Conservation (phyloP, 2,329 filamentous ascomycete species). For the Cladosporium colombiae region DNA sequence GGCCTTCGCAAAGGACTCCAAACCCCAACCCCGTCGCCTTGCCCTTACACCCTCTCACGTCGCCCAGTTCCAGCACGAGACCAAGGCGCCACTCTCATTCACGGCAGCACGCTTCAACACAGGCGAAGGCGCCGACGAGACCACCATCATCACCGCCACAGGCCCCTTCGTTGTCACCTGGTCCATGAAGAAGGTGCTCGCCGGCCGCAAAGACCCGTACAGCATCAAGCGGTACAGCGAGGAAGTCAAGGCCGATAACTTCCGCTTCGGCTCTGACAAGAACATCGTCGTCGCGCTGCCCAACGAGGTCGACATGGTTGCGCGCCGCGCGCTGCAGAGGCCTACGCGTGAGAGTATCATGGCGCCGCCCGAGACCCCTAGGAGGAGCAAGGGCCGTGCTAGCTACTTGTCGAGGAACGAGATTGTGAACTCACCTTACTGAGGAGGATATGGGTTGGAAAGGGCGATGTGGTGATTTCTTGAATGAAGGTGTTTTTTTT, state of each 20-base stretch:
- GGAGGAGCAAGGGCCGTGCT: constrained; percentile 42
- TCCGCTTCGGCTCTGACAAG: constrained; percentile 95
- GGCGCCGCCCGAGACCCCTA: constrained; percentile 54
- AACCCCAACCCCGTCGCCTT: constrained; percentile 88
- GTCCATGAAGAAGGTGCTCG: constrained; percentile 87
- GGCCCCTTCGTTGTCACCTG: constrained; percentile 97
- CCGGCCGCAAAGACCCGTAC: constrained; percentile 82
- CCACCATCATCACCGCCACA: constrained; percentile 93
- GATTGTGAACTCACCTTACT: constrained; percentile 75
- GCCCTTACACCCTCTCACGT: constrained; percentile 88
- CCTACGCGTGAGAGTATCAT: constrained; percentile 89
- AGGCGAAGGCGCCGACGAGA: constrained; percentile 74
- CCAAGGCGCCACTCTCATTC: constrained; percentile 80
- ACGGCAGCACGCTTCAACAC: constrained; percentile 94
- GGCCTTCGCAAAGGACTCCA: constrained; percentile 85
- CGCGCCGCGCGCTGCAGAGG: constrained; percentile 77
- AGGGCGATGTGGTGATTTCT: not conserved
- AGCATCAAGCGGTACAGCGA: constrained; percentile 95
- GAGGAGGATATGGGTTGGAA: constrained; percentile 9
- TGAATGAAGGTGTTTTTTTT: not conserved
- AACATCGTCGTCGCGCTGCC: constrained; percentile 96
- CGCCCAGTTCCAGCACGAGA: constrained; percentile 96
- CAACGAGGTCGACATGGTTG: constrained; percentile 98
- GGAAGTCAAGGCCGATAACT: constrained; percentile 96
- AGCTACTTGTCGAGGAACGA: constrained; percentile 79